phyloP scores from a whole-genome alignment of 441 rosid species.

The Corymbia calophylla region DNA sequence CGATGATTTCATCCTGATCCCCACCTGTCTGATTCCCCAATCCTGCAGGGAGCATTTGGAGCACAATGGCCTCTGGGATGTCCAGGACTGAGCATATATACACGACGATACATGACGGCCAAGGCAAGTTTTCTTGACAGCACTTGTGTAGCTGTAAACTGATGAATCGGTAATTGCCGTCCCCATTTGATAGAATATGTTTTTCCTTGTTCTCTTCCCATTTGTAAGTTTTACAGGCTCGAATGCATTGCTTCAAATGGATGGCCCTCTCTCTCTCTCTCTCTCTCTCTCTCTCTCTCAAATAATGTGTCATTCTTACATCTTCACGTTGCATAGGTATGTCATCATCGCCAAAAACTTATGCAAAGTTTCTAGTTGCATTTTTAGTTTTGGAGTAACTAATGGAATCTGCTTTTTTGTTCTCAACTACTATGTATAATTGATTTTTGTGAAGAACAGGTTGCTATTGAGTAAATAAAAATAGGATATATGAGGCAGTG shows the following conservation, averaged over 20 bases:
- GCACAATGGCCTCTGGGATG: not conserved
- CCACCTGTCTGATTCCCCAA: not conserved
- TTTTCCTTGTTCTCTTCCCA: not conserved
- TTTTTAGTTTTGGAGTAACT: not conserved
- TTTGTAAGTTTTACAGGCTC: not conserved
- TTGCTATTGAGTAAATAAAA: not conserved
- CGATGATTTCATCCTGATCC: not conserved
- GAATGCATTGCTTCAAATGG: not conserved
- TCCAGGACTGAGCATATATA: not conserved
- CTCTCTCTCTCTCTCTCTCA: not conserved
- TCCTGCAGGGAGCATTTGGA: not conserved
- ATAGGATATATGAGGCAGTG: not conserved
- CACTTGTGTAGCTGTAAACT: not conserved
- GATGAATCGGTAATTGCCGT: not conserved
- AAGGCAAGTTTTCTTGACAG: not conserved
- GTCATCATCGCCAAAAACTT: not conserved
- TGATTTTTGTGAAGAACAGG: not conserved
- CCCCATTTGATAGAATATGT: not conserved
- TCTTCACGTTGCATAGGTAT: not conserved
- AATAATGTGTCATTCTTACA: not conserved
- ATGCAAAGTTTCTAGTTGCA: not conserved
- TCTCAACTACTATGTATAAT: not conserved
- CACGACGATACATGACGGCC: not conserved
- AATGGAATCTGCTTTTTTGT: not conserved
- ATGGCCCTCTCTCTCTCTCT: not conserved